phyloP scores from a whole-genome alignment of 768 basidiomycete species.

The Boletus sensibilis region DNA sequence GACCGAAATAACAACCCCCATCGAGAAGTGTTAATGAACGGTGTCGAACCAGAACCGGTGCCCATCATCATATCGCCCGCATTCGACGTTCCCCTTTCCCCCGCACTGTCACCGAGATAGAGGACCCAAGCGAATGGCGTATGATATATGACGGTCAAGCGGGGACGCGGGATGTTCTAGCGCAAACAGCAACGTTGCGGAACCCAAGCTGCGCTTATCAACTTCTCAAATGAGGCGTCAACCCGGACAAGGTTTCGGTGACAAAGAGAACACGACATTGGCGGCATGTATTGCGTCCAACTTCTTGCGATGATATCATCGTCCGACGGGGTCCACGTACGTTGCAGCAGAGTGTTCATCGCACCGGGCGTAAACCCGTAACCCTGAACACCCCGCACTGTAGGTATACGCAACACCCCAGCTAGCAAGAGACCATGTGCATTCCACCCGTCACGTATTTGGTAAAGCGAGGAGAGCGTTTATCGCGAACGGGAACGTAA shows the following conservation, averaged over 20 bases:
- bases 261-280: neutral
- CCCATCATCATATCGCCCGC: too few relatives aligned
- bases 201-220: neutral
- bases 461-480: neutral
- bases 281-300: neutral
- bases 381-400: conserved; percentile 12
- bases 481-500: neutral
- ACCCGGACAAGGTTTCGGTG: neutral
- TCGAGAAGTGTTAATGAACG: neutral
- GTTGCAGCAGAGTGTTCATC: neutral
- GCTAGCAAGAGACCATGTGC: neutral
- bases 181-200: neutral
- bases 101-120: conserved; percentile 1
- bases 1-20: neutral
- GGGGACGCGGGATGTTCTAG: neutral
- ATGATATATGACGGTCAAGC: too few relatives aligned
- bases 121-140: neutral
- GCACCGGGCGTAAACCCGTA: conserved; percentile 2
- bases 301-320: conserved; percentile 11
- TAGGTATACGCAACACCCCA: neutral
- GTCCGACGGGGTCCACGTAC: neutral
- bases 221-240: neutral
- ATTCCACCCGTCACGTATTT: neutral
- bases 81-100: neutral
- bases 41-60: neutral